Evolutionary conservation across 169 alveolate genomes (phyloP), one percentile per base, ranked within the genome.

Genomic region (Plasmodium sp.): DNA sequence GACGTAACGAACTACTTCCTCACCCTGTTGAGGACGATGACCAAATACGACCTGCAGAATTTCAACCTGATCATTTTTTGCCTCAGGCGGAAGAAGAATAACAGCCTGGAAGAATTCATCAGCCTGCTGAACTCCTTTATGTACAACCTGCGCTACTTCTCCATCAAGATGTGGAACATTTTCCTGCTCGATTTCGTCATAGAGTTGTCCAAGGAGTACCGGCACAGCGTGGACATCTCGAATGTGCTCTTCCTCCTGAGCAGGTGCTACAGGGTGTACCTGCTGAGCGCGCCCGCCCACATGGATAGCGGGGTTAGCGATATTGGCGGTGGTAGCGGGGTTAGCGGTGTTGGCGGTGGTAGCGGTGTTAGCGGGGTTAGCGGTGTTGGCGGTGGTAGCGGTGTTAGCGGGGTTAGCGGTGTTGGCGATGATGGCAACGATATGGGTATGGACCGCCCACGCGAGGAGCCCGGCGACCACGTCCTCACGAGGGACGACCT

Each of bases 121-220:
- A 18, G 71, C 31, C 33, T 75, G n/a, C 14, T 85, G 12, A 85
- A 85, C 27, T 41, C 67, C 43, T 85, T 85, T 85, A 51, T 85
- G 67, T 77, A 85, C 45, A 85, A 85, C 62, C n/a, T 85, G 80
- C 80, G 93, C 33, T 85, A 85, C 67, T 85, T 85, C 77, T 85
- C 93, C 77, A 85, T 85, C 3, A 58, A 54, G 10, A 51, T 77
- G 67, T 85, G 84, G 81, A 85, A 85, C 31, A 85, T 84, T 10
- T 85, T 85, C 80, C 39, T 85, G 39, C 67, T 85, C 43, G 93
- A 85, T 85, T 85, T 85, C 77, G 48, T 85, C 43, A 85, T 85
- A 43, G 81, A 85, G 22, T 36, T 85, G 27, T 85, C 93, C 9
- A 85, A 41, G 43, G 81, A 85, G 9, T 75, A 85, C 48, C 80